Percentiles rank a stretch among this genome's conserved stretches.
Evolutionary conservation across 208 protist species (phyloP).

Genomic region (Polymyxa betae): DNA sequence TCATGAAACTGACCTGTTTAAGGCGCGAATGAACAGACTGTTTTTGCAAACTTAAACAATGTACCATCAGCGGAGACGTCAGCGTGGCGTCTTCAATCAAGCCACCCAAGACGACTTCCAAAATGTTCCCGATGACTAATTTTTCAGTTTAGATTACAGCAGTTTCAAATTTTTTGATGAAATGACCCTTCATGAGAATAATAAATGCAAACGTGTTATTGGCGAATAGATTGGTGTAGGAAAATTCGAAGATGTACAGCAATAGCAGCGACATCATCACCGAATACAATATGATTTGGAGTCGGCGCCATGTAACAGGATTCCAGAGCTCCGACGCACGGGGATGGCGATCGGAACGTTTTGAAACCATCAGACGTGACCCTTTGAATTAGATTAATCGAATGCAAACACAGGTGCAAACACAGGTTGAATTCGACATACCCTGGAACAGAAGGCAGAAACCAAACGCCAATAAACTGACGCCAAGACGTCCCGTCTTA

Average conservation of each 20-base stretch:
- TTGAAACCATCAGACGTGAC: constrained; percentile 19
- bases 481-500: background rate
- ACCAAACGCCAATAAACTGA: background rate
- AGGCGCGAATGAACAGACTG: background rate
- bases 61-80: constrained; percentile 37
- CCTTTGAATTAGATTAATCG: constrained; percentile 23
- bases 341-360: background rate
- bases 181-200: background rate
- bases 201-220: constrained; percentile 2
- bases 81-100: constrained; percentile 5
- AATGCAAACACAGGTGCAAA: background rate
- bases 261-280: background rate
- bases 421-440: background rate
- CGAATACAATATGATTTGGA: background rate
- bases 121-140: background rate
- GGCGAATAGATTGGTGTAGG: background rate
- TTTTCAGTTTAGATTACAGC: background rate
- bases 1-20: background rate
- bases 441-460: constrained; percentile 36
- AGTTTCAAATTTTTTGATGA: background rate
- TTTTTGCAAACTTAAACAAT: background rate
- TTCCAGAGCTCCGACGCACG: background rate
- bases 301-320: background rate
- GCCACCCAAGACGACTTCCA: background rate
- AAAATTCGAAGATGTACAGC: constrained; percentile 32